phyloP scores from a whole-genome alignment of 2,329 filamentous ascomycete genomes.

The Hypoxylon sp. region DNA sequence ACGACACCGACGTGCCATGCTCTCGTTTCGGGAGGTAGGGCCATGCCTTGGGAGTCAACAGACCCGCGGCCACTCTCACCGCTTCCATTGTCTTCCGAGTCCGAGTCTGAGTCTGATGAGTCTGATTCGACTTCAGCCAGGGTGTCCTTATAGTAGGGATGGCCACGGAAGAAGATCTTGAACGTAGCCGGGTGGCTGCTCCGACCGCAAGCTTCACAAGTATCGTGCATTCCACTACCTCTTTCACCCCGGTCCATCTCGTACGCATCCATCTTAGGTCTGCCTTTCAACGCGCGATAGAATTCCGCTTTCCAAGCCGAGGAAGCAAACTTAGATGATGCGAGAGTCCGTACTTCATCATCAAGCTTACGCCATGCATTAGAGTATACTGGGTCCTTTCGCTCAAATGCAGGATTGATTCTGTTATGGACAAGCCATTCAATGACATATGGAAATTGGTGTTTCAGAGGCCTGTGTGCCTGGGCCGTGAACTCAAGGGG shows the following conservation, averaged over 20 bases:
- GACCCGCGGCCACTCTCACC: conserved; percentile 50
- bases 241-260: conserved; percentile 57
- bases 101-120: conserved; percentile 51
- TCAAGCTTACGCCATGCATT: conserved; percentile 80
- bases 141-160: conserved; percentile 75
- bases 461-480: conserved; percentile 75
- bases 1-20: conserved; percentile 58
- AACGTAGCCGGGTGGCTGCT: conserved; percentile 76
- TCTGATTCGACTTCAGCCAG: conserved; percentile 73
- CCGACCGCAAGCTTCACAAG: conserved; percentile 80
- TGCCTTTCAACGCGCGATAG: conserved; percentile 72
- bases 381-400: conserved; percentile 73
- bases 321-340: conserved; percentile 79
- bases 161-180: conserved; percentile 73
- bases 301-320: conserved; percentile 79
- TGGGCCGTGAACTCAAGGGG: conserved; percentile 79
- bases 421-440: conserved; percentile 88
- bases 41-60: conserved; percentile 59
- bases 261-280: conserved; percentile 72
- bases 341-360: conserved; percentile 77
- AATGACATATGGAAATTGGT: conserved; percentile 80
- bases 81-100: conserved; percentile 55
- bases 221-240: conserved; percentile 58
- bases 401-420: conserved; percentile 78
- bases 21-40: conserved; percentile 56